These are phyloP conservation scores for Mycena filopes DNA, from an alignment of 768 basidiomycete species.

Conservation along the genomic window DNA sequence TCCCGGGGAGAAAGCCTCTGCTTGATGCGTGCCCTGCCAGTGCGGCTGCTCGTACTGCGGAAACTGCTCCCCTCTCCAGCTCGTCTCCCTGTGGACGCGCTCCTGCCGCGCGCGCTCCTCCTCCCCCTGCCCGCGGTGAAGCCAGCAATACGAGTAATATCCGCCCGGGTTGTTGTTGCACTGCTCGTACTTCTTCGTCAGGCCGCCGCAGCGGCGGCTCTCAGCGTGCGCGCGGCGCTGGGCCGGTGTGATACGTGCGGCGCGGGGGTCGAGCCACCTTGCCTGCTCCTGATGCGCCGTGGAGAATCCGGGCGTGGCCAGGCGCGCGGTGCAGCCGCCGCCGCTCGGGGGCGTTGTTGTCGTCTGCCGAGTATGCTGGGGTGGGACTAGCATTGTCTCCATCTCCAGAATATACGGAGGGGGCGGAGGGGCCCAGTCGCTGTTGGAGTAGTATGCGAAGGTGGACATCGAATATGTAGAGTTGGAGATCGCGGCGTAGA, in stretches of 20 bases:
- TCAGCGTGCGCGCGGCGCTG: constrained; percentile 14
- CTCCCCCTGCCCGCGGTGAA: constrained; percentile 5
- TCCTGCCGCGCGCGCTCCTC: constrained; percentile 1
- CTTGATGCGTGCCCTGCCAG: neutral
- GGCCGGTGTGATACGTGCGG: neutral
- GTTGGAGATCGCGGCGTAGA: too few relatives aligned
- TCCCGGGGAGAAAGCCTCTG: neutral
- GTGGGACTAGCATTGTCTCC: too few relatives aligned
- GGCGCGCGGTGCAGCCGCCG: neutral
- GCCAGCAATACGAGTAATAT: constrained; percentile 8
- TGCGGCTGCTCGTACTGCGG: neutral
- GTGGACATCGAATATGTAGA: too few relatives aligned
- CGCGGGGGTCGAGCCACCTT: constrained; percentile 6
- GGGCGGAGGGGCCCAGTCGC: too few relatives aligned
- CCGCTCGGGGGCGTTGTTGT: neutral
- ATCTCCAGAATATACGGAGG: too few relatives aligned
- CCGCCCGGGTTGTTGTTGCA: constrained; percentile 15
- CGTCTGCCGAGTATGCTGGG: too few relatives aligned
- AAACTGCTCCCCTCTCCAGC: neutral
- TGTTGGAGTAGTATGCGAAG: too few relatives aligned
- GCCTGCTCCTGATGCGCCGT: constrained; percentile 9
- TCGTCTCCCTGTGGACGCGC: neutral
- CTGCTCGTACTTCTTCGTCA: constrained; percentile 16
- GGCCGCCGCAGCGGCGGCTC: constrained; percentile 16
- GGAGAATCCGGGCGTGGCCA: constrained; percentile 1